Base-by-base conservation (phyloP, 106 monocot genomes). In the Dendrobium officinale region DNA sequence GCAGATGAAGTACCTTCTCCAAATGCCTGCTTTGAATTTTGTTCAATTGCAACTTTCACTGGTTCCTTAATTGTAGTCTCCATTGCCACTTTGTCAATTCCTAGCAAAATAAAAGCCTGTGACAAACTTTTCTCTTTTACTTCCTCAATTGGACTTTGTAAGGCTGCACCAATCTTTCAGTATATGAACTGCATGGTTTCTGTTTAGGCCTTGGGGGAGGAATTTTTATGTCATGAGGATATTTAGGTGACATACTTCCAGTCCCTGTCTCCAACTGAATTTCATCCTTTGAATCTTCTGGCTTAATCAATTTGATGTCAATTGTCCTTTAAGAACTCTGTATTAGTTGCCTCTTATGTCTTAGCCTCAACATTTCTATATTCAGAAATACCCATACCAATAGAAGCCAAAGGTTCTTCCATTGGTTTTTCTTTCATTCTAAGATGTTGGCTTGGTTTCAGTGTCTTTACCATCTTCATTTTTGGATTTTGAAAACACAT, bases 151-250 rank as follows among this genome's bases (percentile, higher is more conserved):
- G 77, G 75, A 77, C 43, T 81, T 8, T 26, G 51, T 16, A 72
- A 48, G 76, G 84, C 77, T 16, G n/a, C 24, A 41, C 43, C 55
- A 9, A 76, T 82, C 27, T 87, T 87, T 80, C 84, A 77, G 92
- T 86, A 80, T 87, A 89, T 55, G 92, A 84, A 67, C 79, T 82
- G 80, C 61, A 86, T 76, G 92, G 87, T 81, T 89, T 92, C 48
- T 84, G 85, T 73, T 92, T 89, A 72, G 89, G 92, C 13, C 89
- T 81, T 42, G 92, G 92, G 80, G 92, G 92, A 84, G 92, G 92
- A 76, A 92, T 89, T 45, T 92, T 86, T 78, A 92, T 86, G 54
- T 86, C 84, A 78, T 85, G 80, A 73, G 84, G 77, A 82, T 92
- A 86, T 26, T 84, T 86, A 37, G 79, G 26, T 18, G 89, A 83